phyloP scores from a whole-genome alignment of 805 yeast genomes.

The Schizosaccharomyces pombe region DNA sequence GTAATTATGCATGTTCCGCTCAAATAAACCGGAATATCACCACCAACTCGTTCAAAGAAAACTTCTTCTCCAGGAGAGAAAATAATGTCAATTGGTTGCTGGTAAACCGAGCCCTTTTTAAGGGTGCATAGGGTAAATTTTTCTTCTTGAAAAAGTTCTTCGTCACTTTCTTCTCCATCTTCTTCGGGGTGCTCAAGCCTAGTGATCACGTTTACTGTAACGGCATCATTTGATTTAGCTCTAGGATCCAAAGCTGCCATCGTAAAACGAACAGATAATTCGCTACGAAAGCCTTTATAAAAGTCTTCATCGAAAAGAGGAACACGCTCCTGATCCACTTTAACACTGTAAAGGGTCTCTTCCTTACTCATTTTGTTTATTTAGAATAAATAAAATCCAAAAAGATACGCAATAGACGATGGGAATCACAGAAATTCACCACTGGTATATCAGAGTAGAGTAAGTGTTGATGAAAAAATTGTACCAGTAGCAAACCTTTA shows the following conservation, averaged over 20 bases:
- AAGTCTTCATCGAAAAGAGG: conserved; percentile 1
- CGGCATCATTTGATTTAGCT: conserved; percentile 42
- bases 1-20: conserved; percentile 28
- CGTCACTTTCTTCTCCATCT: conserved; percentile 16
- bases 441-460: no score
- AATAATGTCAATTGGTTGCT: conserved; percentile 76
- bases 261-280: conserved; percentile 38
- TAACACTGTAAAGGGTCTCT: neutral
- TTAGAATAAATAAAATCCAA: no score
- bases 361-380: neutral
- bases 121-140: conserved; percentile 68
- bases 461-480: no score
- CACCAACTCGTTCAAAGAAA: conserved; percentile 83
- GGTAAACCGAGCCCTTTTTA: conserved; percentile 44
- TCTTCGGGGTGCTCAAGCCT: conserved; percentile 9
- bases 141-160: conserved; percentile 16
- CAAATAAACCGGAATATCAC: conserved; percentile 50
- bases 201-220: conserved; percentile 60
- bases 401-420: no score
- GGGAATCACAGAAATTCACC: no score
- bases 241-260: conserved; percentile 90
- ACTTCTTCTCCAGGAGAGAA: conserved; percentile 87
- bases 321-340: neutral
- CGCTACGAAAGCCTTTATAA: neutral
- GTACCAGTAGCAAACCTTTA: no score